Evolutionary conservation across 352 stramenopile species (phyloP).

Genomic region (Pythium aphanidermatum): DNA sequence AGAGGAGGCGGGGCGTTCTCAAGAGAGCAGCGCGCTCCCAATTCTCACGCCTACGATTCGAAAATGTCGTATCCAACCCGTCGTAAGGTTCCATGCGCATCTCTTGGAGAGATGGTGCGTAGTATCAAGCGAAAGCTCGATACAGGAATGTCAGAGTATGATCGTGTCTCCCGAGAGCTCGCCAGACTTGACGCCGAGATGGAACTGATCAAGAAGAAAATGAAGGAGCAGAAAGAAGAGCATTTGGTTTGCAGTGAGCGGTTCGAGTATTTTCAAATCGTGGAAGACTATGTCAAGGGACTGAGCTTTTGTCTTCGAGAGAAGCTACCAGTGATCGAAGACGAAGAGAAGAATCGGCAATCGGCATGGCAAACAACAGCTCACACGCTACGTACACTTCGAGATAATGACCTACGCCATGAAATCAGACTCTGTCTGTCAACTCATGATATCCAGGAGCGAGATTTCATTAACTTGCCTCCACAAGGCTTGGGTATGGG

Average conservation of each 20-base stretch:
- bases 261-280: conserved; percentile 73
- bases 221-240: conserved; percentile 40
- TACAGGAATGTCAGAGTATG: conserved; percentile 31
- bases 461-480: conserved; percentile 6
- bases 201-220: conserved; percentile 31
- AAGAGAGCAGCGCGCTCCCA: background rate
- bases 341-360: conserved; percentile 31
- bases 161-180: conserved; percentile 44
- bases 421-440: conserved; percentile 13
- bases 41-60: conserved; percentile 3
- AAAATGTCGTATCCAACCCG: conserved; percentile 42
- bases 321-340: conserved; percentile 46
- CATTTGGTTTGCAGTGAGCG: conserved; percentile 50
- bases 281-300: conserved; percentile 69
- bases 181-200: conserved; percentile 46
- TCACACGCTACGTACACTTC: background rate
- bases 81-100: conserved; percentile 36
- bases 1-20: conserved; percentile 47
- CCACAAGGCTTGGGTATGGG: background rate
- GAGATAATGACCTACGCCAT: conserved; percentile 6
- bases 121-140: conserved; percentile 49
- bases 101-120: conserved; percentile 40
- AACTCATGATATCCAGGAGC: background rate
- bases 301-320: conserved; percentile 71
- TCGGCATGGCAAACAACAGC: conserved; percentile 10